A percentile compares a stretch with the other conserved stretches of the same genome.
Evolutionary conservation across 129 eudicot species (phyloP).

Genomic region (Calendula officinalis): DNA sequence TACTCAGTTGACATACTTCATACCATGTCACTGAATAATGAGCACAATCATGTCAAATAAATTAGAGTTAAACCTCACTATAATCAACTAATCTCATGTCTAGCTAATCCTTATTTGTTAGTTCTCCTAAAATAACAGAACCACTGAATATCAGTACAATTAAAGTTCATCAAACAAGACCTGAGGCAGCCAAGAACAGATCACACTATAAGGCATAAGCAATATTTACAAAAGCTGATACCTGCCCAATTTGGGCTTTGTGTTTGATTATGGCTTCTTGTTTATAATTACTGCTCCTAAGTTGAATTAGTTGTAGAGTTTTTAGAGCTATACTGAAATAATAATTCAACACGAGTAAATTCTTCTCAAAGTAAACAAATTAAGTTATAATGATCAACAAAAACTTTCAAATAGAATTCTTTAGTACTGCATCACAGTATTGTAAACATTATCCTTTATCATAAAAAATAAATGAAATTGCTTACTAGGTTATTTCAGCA

Average conservation of each 20-base stretch:
- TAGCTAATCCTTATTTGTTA: neutral
- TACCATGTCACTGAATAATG: neutral
- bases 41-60: neutral
- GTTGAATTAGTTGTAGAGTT: neutral
- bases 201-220: neutral
- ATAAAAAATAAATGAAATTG: too few species aligned
- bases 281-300: neutral
- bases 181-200: neutral
- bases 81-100: neutral
- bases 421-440: neutral
- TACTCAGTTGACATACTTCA: conserved; percentile 7
- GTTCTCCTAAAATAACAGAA: conserved; percentile 14
- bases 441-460: neutral
- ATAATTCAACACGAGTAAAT: neutral
- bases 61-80: conserved; percentile 2
- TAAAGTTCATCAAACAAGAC: neutral
- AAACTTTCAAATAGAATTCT: too few species aligned
- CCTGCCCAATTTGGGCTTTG: neutral
- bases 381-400: too few species aligned
- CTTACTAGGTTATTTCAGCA: neutral
- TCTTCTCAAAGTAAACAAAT: neutral
- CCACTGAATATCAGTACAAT: neutral
- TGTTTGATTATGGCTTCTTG: conserved; percentile 12
- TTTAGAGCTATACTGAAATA: neutral
- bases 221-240: too few species aligned